Base-by-base conservation (phyloP, 805 yeast species). In the Dipodascus albidus region DNA sequence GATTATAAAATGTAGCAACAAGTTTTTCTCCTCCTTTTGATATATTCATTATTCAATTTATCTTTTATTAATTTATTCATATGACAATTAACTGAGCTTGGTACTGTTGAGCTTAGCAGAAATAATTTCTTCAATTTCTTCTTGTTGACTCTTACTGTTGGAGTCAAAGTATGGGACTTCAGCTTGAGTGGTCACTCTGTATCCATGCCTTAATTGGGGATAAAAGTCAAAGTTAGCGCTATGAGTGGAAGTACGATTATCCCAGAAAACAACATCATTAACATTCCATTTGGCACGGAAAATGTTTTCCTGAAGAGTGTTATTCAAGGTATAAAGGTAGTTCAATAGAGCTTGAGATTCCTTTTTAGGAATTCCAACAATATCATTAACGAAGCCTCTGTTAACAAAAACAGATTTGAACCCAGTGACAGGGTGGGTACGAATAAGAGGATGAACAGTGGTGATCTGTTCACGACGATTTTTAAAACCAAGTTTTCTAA, bases 331-430 rank as follows among this genome's bases (percentile, higher is more conserved):
- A 60, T 73, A 75, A 59, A 85, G 70, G 60, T 83, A 78, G 50
- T 75, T 67, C 60, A 85, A 70, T 55, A 86, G 69, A 23, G 70
- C 73, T 52, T 80, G 82, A 22, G 83, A 78, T 68, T 85, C 93
- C 60, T 82, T 85, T 48, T 76, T 74, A 69, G 85, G 85, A 65
- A 85, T 71, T 49, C 86, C 91, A 21, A 81, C 78, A 58, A 85
- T 83, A 60, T 77, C 73, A 62, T 83, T 76, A 11, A 83, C 74
- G 67, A 84, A 84, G 48, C 76, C 73, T 51, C 76, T 71, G 66
- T 81, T 81, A 41, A 79, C 76, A 55, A 67, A 79, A 57, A 79
- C 67, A 1, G 80, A 68, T 62, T 79, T 80, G 75, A 77, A 73
- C 48, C 82, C 82, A 38, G 83, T 79, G 14, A 75, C 82, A 11